phyloP scores from a whole-genome alignment of 441 rosid species.

The Populus hybrid region DNA sequence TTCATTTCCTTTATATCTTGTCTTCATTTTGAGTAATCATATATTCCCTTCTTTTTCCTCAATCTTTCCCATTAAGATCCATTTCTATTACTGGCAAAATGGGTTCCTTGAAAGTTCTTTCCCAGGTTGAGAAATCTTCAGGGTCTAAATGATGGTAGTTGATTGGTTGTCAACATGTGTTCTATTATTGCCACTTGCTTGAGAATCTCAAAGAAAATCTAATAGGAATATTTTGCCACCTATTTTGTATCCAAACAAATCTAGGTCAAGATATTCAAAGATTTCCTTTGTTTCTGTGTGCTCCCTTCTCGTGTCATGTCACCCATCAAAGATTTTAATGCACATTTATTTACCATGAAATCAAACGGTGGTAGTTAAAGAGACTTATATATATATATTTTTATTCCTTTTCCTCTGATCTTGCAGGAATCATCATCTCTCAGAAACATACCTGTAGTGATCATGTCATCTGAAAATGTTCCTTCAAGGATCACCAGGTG shows the following conservation, averaged over 20 bases:
- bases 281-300: slow-evolving; percentile 16
- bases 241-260: slow-evolving; percentile 16
- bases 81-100: slow-evolving; percentile 22
- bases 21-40: slow-evolving; percentile 19
- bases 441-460: slow-evolving; percentile 64
- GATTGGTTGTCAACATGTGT: slow-evolving; percentile 3
- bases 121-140: slow-evolving; percentile 1
- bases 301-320: background rate
- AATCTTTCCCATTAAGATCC: slow-evolving; percentile 12
- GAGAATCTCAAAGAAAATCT: slow-evolving; percentile 34
- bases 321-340: background rate
- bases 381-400: background rate
- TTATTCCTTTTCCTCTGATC: background rate
- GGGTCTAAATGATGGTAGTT: background rate
- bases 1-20: background rate
- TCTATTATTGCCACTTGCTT: slow-evolving; percentile 23
- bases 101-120: slow-evolving; percentile 3
- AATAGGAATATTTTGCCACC: slow-evolving; percentile 32
- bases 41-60: slow-evolving; percentile 2
- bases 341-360: background rate
- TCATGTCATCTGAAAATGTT: slow-evolving; percentile 73
- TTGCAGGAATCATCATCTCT: slow-evolving; percentile 49
- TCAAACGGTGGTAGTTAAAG: background rate
- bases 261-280: slow-evolving; percentile 21
- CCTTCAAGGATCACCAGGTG: slow-evolving; percentile 63